A percentile compares a stretch with the other conserved stretches of the same genome.
Evolutionary conservation across 306 rosid genomes (phyloP).

Genomic region (Betula pendula): DNA sequence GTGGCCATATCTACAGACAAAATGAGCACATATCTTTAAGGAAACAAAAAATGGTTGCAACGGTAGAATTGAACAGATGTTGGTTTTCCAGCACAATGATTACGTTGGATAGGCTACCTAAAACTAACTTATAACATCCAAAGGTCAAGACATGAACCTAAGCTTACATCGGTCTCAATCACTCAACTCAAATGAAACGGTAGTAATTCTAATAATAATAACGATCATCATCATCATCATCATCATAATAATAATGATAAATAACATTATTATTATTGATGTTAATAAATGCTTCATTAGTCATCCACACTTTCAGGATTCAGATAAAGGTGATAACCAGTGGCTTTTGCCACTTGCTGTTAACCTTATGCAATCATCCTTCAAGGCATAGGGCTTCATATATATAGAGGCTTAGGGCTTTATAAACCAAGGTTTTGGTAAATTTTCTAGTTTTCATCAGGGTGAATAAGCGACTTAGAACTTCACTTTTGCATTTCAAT

Average conservation of each 20-base stretch:
- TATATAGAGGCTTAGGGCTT: neutral
- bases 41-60: neutral
- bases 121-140: neutral
- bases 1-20: conserved; percentile 58
- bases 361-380: neutral
- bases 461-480: neutral
- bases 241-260: no score
- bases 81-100: neutral
- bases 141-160: neutral
- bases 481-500: neutral
- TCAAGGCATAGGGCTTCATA: neutral
- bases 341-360: neutral
- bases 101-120: neutral
- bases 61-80: neutral
- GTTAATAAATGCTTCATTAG: neutral
- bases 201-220: neutral
- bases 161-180: neutral
- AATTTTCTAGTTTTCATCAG: neutral
- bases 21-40: conserved; percentile 12
- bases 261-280: no score
- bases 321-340: no score
- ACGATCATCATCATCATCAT: no score
- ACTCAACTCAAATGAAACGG: neutral
- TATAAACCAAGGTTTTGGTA: neutral
- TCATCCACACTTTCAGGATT: neutral